Conservation (phyloP, 306 rosid genomes). For the Cucurbita ficifolia region DNA sequence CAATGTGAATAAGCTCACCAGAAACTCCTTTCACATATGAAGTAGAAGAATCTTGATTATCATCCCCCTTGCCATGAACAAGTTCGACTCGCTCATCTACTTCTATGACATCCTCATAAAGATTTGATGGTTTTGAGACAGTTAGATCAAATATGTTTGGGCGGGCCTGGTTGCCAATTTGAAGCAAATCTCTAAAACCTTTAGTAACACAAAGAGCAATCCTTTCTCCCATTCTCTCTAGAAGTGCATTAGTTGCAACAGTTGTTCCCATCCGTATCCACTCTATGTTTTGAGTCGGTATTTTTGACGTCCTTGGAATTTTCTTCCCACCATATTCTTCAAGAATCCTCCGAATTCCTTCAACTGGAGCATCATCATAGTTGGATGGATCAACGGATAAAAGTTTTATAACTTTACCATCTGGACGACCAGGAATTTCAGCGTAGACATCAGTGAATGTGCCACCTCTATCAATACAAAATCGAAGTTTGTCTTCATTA, state of each 20-base stretch:
- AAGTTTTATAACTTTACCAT: slow-evolving; percentile 70
- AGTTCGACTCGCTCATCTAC: slow-evolving; percentile 80
- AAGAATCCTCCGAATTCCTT: slow-evolving; percentile 76
- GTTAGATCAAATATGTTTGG: slow-evolving; percentile 79
- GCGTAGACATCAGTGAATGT: slow-evolving; percentile 89
- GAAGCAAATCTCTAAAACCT: slow-evolving; percentile 79
- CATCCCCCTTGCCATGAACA: slow-evolving; percentile 27
- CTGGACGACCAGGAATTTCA: slow-evolving; percentile 58
- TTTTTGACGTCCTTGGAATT: slow-evolving; percentile 40
- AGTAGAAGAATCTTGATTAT: slow-evolving; percentile 16
- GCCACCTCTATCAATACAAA: slow-evolving; percentile 92
- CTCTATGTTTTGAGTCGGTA: slow-evolving; percentile 78
- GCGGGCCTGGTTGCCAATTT: slow-evolving; percentile 93
- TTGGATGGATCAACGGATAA: slow-evolving; percentile 80
- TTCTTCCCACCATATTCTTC: slow-evolving; percentile 45
- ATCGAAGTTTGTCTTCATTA: slow-evolving; percentile 42
- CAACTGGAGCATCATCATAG: slow-evolving; percentile 86
- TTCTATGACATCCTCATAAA: slow-evolving; percentile 74
- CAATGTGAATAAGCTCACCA: slow-evolving; percentile 68
- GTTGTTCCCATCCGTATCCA: slow-evolving; percentile 99
- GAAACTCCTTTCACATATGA: slow-evolving; percentile 54
- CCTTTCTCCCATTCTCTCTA: slow-evolving; percentile 82
- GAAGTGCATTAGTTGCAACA: slow-evolving; percentile 85
- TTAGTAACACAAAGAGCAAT: slow-evolving; percentile 81
- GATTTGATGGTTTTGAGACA: slow-evolving; percentile 69